phyloP scores from a whole-genome alignment of 805 yeast species.

The Metschnikowia koreensis region DNA sequence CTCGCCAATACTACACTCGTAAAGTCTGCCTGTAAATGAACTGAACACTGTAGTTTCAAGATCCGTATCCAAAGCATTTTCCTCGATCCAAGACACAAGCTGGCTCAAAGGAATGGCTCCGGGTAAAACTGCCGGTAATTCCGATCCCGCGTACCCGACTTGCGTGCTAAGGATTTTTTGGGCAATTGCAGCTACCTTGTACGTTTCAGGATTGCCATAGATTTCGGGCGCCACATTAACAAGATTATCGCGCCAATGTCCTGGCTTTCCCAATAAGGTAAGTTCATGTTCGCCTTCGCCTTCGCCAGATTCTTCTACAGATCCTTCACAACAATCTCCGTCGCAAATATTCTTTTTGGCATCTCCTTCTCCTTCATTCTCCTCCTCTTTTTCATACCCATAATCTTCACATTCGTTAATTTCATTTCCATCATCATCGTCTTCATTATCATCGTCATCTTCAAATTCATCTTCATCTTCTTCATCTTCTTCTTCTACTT shows the following conservation, averaged over 20 bases:
- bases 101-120: conserved; percentile 52
- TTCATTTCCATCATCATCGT: neutral
- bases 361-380: neutral
- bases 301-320: neutral
- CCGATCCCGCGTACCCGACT: conserved; percentile 12
- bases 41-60: conserved; percentile 9
- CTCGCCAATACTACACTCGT: conserved; percentile 22
- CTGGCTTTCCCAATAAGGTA: conserved; percentile 6
- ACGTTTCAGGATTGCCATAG: conserved; percentile 10
- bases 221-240: conserved; percentile 8
- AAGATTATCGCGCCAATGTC: conserved; percentile 1
- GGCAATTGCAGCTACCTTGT: conserved; percentile 21
- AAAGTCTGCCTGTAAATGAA: conserved; percentile 20
- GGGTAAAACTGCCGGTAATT: conserved; percentile 46
- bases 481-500: conserved; percentile 11
- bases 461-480: neutral
- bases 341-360: neutral
- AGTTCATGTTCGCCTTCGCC: conserved; percentile 12
- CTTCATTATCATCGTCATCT: neutral
- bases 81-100: conserved; percentile 31
- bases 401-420: neutral
- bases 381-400: neutral
- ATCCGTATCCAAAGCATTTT: conserved; percentile 4
- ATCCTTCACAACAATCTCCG: neutral
- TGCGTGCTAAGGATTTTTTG: conserved; percentile 12